Evolutionary conservation across 1,284 basidiomycete genomes (phyloP).

Genomic region (Ganoderma sinense): DNA sequence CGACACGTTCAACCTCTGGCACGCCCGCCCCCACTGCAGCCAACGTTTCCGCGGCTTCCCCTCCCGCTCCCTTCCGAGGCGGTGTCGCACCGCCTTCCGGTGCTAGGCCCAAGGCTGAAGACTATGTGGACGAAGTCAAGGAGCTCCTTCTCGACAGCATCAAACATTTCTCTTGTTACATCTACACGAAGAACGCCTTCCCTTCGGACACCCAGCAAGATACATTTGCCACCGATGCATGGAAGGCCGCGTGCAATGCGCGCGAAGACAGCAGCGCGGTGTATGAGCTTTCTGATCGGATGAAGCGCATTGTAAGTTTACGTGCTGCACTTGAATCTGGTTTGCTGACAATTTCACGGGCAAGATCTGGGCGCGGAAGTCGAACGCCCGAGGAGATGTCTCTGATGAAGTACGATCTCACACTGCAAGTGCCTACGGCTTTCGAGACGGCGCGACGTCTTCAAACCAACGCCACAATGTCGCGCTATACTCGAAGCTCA

Average conservation of each 20-base stretch:
- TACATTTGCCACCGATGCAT: neutral
- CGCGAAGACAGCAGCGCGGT: neutral
- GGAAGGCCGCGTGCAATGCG: neutral
- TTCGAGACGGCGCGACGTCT: neutral
- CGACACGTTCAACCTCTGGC: no score
- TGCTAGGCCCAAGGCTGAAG: neutral
- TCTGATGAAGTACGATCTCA: neutral
- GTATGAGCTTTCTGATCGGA: slow-evolving; percentile 9
- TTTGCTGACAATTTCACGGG: neutral
- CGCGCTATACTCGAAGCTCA: neutral
- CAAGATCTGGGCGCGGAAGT: slow-evolving; percentile 10
- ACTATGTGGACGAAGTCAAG: slow-evolving; percentile 9
- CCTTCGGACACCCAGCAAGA: neutral
- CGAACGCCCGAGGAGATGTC: slow-evolving; percentile 7
- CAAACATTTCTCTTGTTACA: neutral
- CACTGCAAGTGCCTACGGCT: neutral
- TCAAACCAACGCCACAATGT: slow-evolving; percentile 2
- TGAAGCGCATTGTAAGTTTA: slow-evolving; percentile 7
- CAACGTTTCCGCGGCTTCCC: neutral
- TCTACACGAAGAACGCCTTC: slow-evolving; percentile 12
- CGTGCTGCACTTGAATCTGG: neutral
- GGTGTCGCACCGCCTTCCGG: neutral
- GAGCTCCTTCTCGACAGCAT: neutral
- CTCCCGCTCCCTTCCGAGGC: neutral
- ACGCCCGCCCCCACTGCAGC: no score